Conservation (phyloP, 345 rosid species). For the Stellera chamaejasme region DNA sequence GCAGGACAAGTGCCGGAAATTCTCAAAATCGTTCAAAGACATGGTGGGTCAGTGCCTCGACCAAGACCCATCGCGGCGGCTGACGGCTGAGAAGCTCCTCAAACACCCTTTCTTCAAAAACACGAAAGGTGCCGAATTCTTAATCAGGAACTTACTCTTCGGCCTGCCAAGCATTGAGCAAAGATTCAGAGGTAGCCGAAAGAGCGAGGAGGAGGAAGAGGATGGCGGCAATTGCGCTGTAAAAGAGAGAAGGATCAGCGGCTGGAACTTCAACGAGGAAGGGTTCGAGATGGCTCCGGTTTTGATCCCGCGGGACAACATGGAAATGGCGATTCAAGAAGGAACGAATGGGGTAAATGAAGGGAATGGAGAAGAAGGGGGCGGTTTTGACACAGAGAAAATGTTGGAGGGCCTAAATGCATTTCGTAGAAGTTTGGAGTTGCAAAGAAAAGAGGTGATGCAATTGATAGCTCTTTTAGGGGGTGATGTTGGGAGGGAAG, state of each 20-base stretch:
- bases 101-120: constrained; percentile 71
- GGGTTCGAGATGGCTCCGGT: constrained; percentile 68
- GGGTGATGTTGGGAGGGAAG: constrained; percentile 45
- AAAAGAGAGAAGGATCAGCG: constrained; percentile 76
- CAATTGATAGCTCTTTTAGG: constrained; percentile 44
- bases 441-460: constrained; percentile 42
- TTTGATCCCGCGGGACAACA: constrained; percentile 35
- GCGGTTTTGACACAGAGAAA: constrained; percentile 18
- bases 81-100: constrained; percentile 62
- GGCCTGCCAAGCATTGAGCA: constrained; percentile 71
- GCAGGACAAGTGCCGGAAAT: constrained; percentile 41
- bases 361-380: neutral
- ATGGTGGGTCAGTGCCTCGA: constrained; percentile 74
- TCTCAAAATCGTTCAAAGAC: constrained; percentile 74
- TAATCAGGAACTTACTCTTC: constrained; percentile 46
- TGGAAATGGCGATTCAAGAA: constrained; percentile 16
- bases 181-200: constrained; percentile 37
- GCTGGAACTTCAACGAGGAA: constrained; percentile 82
- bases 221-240: constrained; percentile 11
- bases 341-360: neutral
- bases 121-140: constrained; percentile 50
- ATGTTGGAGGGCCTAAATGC: constrained; percentile 37
- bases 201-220: constrained; percentile 25
- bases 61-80: constrained; percentile 75
- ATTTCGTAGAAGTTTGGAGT: constrained; percentile 60